phyloP scores from a whole-genome alignment of 129 eudicot species.

The Daucus carota region DH1_v3.0 NC_030387.2:30967001-30967500 shows the following conservation, averaged over 20 bases:
- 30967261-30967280: background rate
- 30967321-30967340: background rate
- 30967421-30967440: background rate
- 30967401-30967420: background rate
- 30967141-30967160: background rate
- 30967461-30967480: background rate
- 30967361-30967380: background rate
- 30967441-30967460: background rate
- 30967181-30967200: background rate
- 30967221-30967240: background rate
- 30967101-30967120: background rate
- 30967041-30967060: background rate
- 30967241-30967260: background rate
- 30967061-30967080: background rate
- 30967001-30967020: no score
- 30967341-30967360: background rate
- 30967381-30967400: background rate
- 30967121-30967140: background rate
- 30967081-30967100: no score
- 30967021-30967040: background rate
- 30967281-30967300: background rate
- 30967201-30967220: background rate
- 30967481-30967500: background rate
- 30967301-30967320: background rate
- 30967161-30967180: background rate